Evolutionary conservation across 495 filamentous ascomycete species (phyloP).

Genomic region (Penicillium riverlandense): DNA sequence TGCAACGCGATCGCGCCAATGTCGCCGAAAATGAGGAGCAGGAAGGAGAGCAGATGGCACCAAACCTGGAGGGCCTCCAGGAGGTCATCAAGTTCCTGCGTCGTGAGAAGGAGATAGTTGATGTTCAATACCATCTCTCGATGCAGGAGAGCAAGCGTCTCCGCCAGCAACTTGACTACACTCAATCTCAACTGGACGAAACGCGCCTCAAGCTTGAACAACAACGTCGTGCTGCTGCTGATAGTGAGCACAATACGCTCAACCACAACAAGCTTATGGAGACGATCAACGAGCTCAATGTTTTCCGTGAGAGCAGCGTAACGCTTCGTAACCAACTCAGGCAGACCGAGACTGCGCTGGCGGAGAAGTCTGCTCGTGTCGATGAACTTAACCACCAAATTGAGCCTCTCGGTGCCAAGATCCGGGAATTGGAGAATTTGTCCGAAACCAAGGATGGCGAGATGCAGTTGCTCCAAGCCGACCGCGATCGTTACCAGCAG

Average conservation of each 20-base stretch:
- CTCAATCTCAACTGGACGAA: constrained; percentile 80
- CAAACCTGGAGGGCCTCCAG: constrained; percentile 65
- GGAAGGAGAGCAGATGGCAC: constrained; percentile 30
- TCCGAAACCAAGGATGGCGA: constrained; percentile 76
- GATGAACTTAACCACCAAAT: constrained; percentile 68
- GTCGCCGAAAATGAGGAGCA: constrained; percentile 37
- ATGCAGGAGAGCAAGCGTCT: constrained; percentile 78
- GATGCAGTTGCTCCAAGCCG: constrained; percentile 73
- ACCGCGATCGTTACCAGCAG: constrained; percentile 87
- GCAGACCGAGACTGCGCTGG: constrained; percentile 64
- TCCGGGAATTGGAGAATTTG: constrained; percentile 73
- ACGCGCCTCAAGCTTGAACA: constrained; percentile 77
- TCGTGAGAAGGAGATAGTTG: constrained; percentile 95
- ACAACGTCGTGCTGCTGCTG: constrained; percentile 70
- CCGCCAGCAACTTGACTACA: constrained; percentile 82
- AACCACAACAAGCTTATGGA: constrained; percentile 86
- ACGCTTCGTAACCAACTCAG: constrained; percentile 80
- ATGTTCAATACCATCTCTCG: constrained; percentile 86
- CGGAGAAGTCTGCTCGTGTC: constrained; percentile 65
- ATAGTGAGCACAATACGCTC: constrained; percentile 59
- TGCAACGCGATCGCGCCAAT: constrained; percentile 64
- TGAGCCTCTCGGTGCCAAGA: constrained; percentile 70
- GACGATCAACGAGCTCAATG: constrained; percentile 87
- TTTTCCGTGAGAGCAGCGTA: constrained; percentile 86
- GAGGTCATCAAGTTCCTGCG: constrained; percentile 86